Base-by-base conservation (phyloP, 805 yeast species). In the Torulaspora delbrueckii region DNA sequence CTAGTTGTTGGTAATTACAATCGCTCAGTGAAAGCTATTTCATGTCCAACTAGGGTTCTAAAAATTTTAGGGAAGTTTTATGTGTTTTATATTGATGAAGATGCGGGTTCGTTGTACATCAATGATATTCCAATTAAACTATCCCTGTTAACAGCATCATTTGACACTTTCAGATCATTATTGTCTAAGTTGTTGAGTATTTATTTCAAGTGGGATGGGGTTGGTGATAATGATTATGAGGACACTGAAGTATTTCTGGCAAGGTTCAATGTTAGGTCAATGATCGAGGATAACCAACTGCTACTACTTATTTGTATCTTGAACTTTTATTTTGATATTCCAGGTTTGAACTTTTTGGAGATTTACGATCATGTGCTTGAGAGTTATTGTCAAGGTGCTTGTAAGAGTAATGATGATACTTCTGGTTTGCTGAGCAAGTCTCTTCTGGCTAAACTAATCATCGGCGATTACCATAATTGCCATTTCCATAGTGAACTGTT, bases 281-380 rank as follows among this genome's bases (percentile, higher is more conserved):
- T 57, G 25, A 43, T 55, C 22, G 35, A 43, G 10, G 43, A 43
- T 10, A 55, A 54, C 22, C 55, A 54, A 30, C 26, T 55, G 14
- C 35, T 56, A 9, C 32, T 52, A 8, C 43, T 58, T 31, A 39
- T 56, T 18, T 42, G 52, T 32, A 46, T 58, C 31, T 34, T 56
- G 14, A 58, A 58, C 41, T 58, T 58, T 39, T 58, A 56, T 28
- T 51, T 51, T 37, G 59, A 56, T 23, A 48, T 55, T 14, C 59
- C 58, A 1, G 52, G 51, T n/a, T 19, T 55, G 24, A 42, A 40
- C n/a, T 55, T 53, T 24, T 19, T 45, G 33, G 39, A 45, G n/a
- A 31, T 53, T 8, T 55, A 45, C 28, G 49, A 52, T 16, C 40
- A 40, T 32, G 50, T 55, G 19, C 32, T 53, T 2, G 48, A 50